Evolutionary conservation across 2,329 filamentous ascomycete species (phyloP), one percentile per base, ranked within the genome.

Genomic region (Aquanectria penicillioides): DNA sequence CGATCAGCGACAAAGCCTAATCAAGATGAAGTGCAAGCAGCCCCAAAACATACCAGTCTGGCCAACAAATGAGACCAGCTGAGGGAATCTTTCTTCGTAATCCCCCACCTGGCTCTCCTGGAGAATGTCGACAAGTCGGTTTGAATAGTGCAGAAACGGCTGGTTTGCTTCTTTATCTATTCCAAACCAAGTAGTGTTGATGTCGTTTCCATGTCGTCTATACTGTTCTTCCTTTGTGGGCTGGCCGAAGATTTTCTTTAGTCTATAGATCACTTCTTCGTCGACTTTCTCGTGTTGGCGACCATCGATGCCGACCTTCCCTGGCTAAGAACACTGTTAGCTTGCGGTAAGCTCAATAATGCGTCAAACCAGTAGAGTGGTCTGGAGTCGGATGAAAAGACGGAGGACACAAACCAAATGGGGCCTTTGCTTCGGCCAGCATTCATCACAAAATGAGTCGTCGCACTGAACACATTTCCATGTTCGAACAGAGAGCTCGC

Each of bases 381-480:
- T 18, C 13, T 22, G 3, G 11, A 38, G 36, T 22, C 10, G 9
- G 23, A 38, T 11, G 17, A 38, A 13, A 6, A 22, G 6, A 23
- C 3, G 9, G 22, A 13, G 26, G 8, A 7, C 5, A 44, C 37
- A 12, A 23, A 57, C 44, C 9, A 41, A 18, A 31, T 57, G 44
- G 29, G 53, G 53, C 10, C 53, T 36, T 29, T 57, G 29, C 17
- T 49, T 44, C 23, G 37, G 53, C 53, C 46, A 57, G 20, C 53
- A 57, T 11, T 37, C 36, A 18, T 57, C 37, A 12, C 46, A 57
- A 28, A 57, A 57, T 4, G 46, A 57, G 34, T 50, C 46, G 26
- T 50, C 53, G 17, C 53, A 57, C 17, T 57, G 53, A 2, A 50
- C 22, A 17, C 44, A 57, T 5, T 49, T 50, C 44, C 44, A 57